phyloP scores from a whole-genome alignment of 108 stramenopile species.

The Nitzschia sp. region DNA sequence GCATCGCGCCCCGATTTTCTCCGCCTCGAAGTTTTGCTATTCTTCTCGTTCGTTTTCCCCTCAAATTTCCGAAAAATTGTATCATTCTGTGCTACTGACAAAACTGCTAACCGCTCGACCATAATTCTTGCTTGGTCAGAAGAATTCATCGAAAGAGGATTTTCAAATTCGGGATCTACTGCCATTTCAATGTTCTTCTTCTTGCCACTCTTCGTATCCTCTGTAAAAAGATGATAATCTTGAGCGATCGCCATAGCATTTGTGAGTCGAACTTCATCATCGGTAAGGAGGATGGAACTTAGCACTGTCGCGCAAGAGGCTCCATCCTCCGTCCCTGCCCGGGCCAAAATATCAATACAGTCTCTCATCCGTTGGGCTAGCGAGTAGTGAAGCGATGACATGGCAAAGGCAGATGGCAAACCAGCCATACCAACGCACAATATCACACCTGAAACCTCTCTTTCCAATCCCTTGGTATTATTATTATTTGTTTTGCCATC shows the following conservation, averaged over 20 bases:
- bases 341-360: slow-evolving; percentile 34
- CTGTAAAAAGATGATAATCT: slow-evolving; percentile 10
- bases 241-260: slow-evolving; percentile 28
- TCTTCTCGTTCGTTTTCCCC: slow-evolving; percentile 21
- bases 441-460: slow-evolving; percentile 29
- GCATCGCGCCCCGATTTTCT: slow-evolving; percentile 36
- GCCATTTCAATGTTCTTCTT: slow-evolving; percentile 4
- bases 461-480: slow-evolving; percentile 2
- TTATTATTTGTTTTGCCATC: neutral
- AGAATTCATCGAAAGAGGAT: slow-evolving; percentile 20
- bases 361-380: slow-evolving; percentile 37
- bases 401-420: slow-evolving; percentile 20
- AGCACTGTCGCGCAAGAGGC: slow-evolving; percentile 16
- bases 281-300: slow-evolving; percentile 39
- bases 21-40: slow-evolving; percentile 21
- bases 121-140: slow-evolving; percentile 44
- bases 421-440: slow-evolving; percentile 40
- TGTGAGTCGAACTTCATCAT: slow-evolving; percentile 42
- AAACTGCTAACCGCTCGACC: slow-evolving; percentile 41
- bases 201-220: slow-evolving; percentile 9
- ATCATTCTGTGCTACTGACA: slow-evolving; percentile 45
- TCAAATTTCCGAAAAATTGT: slow-evolving; percentile 39
- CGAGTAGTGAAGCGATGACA: slow-evolving; percentile 33
- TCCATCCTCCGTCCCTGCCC: slow-evolving; percentile 15
- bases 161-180: slow-evolving; percentile 20